phyloP scores from a whole-genome alignment of 2,329 filamentous ascomycete species.

The Keithomyces neogunnii region DNA sequence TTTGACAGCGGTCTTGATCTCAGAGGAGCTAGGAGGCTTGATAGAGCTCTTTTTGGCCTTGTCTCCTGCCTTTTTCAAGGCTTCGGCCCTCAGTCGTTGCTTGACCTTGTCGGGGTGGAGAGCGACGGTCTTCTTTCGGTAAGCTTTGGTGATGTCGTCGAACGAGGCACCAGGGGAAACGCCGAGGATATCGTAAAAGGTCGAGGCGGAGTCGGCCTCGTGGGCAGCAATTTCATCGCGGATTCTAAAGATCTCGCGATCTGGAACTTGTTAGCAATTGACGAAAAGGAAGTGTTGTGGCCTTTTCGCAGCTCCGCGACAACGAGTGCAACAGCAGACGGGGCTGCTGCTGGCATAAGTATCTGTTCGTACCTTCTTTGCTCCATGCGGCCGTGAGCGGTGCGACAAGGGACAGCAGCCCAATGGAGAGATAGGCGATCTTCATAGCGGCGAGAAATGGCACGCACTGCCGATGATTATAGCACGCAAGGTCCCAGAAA shows the following conservation, averaged over 20 bases:
- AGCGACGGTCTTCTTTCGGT: slow-evolving; percentile 74
- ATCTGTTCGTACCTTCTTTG: slow-evolving; percentile 60
- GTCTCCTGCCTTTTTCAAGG: slow-evolving; percentile 42
- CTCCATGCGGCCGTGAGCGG: slow-evolving; percentile 69
- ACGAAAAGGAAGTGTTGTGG: background rate
- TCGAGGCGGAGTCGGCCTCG: slow-evolving; percentile 65
- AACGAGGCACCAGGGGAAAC: slow-evolving; percentile 64
- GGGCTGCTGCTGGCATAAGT: background rate
- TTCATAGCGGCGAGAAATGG: slow-evolving; percentile 47
- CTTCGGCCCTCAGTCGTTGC: slow-evolving; percentile 68
- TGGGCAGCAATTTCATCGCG: slow-evolving; percentile 79
- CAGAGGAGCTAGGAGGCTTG: slow-evolving; percentile 63
- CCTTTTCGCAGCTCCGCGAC: background rate
- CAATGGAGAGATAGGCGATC: slow-evolving; percentile 55
- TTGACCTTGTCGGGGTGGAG: slow-evolving; percentile 95
- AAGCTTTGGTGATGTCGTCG: slow-evolving; percentile 89
- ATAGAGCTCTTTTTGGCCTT: slow-evolving; percentile 50
- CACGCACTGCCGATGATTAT: background rate
- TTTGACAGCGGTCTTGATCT: slow-evolving; percentile 73
- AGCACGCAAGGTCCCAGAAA: background rate
- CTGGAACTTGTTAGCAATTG: slow-evolving; percentile 34
- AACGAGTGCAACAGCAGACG: background rate
- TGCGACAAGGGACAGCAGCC: slow-evolving; percentile 60
- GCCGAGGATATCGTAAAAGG: slow-evolving; percentile 92
- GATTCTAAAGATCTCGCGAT: slow-evolving; percentile 96